Evolutionary conservation across 352 stramenopile genomes (phyloP), one percentile per base, ranked within the genome.

Genomic region (Globisporangium iwayamae): DNA sequence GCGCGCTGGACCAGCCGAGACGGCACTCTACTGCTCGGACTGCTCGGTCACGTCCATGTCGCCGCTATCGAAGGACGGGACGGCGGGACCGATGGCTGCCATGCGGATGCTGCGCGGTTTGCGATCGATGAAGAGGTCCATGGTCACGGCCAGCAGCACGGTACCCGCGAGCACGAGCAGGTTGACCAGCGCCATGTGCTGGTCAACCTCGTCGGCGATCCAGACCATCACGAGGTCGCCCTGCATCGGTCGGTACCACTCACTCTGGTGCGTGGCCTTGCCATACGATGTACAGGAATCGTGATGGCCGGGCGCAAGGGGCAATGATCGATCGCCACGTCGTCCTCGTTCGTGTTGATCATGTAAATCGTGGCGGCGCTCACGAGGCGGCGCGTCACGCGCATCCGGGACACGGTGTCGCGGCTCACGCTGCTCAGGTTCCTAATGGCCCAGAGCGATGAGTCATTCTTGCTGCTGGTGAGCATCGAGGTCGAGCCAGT

Each of bases 121-220:
- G 32, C 67, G 67, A 39, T 74, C 63, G 2, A 64, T 66, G 50
- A 76, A 76, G 0, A 79, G 56, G 50, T 79, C 69, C 8, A 76
- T 34, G 3, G 67, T 63, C 5, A 79, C 63, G 9, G 61, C 63
- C 6, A 76, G 30, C 11, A 79, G 56, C 25, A 75, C 69, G 7
- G 69, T 63, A 8, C 65, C 50, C 0, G 69, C 67, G 36, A 79
- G 41, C n/a, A 73, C 47, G 34, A 79, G 65, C 8, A 76, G 57
- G 32, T 65, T 73, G 22, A 69, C 50, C 16, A 79, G 62, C 25
- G 50, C 65, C 56, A 73, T 47, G 36, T 69, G 66, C 57, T 76
- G 66, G 30, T 54, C 51, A 38, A 76, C 58, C 20, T 79, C 66
- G 25, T 74, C 62, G 1, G 46, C 52, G 9, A 76, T 54, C 72